These are phyloP conservation scores for Bassia scoparia DNA, from an alignment of 148 eudicot genomes.

Conservation along the genomic window DNA sequence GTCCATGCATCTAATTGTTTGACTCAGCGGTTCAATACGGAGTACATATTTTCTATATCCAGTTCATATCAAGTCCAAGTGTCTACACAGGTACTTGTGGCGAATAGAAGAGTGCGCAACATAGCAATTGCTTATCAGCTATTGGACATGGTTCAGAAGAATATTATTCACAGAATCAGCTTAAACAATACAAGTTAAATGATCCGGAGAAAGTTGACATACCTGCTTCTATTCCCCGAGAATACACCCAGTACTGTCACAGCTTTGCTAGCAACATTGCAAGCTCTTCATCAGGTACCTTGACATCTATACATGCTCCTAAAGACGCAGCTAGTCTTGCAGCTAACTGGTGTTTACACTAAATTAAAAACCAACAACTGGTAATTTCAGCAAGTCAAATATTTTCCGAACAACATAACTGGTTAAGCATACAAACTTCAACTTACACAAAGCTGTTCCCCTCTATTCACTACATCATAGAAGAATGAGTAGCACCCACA, in stretches of 20 bases:
- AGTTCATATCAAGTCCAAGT: no score
- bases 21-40: no score
- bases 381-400: background rate
- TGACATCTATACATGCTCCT: slow-evolving; percentile 58
- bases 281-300: slow-evolving; percentile 74
- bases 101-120: background rate
- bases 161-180: background rate
- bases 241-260: slow-evolving; percentile 24
- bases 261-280: slow-evolving; percentile 65
- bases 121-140: background rate
- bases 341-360: slow-evolving; percentile 98
- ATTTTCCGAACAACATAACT: background rate
- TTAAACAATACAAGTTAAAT: background rate
- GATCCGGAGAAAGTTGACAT: background rate
- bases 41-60: no score
- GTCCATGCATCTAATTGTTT: no score
- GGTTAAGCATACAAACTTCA: background rate
- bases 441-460: slow-evolving; percentile 93
- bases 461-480: slow-evolving; percentile 79
- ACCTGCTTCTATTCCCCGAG: background rate
- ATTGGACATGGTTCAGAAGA: background rate
- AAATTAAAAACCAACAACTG: slow-evolving; percentile 13
- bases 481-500: slow-evolving; percentile 94
- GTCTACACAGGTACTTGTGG: background rate
- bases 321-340: slow-evolving; percentile 78